phyloP scores from a whole-genome alignment of 352 stramenopile genomes.

The Globisporangium paddicum region DNA sequence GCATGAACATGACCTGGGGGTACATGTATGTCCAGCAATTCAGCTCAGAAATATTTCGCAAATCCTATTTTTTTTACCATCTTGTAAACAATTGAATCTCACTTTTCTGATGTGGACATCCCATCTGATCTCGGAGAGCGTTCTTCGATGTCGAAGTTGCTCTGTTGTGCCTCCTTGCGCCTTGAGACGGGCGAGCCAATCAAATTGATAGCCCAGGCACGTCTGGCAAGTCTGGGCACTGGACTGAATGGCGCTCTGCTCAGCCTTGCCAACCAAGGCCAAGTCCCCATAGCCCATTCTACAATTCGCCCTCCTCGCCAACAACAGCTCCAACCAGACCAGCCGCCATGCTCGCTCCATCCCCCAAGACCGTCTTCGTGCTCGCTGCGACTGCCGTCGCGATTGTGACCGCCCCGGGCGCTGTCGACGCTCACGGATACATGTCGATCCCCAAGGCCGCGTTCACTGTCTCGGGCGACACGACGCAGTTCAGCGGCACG shows the following conservation, averaged over 20 bases:
- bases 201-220: background rate
- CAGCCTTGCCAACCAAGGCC: background rate
- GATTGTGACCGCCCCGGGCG: background rate
- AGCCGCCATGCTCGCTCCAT: constrained; percentile 4
- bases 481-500: background rate
- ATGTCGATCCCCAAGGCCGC: background rate
- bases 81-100: background rate
- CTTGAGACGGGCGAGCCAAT: no score
- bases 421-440: constrained; percentile 1
- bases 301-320: background rate
- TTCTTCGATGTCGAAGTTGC: background rate
- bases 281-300: background rate
- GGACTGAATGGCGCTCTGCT: no score
- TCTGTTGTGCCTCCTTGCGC: background rate
- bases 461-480: background rate
- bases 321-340: background rate
- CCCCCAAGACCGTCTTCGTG: constrained; percentile 4
- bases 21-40: no score
- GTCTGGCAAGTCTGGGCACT: no score
- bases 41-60: background rate
- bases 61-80: background rate
- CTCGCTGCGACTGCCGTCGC: background rate
- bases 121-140: background rate
- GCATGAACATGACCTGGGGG: no score
- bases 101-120: background rate